phyloP scores from a whole-genome alignment of 2,329 filamentous ascomycete genomes.

The Paraphaeosphaeria sporulosa region DNA sequence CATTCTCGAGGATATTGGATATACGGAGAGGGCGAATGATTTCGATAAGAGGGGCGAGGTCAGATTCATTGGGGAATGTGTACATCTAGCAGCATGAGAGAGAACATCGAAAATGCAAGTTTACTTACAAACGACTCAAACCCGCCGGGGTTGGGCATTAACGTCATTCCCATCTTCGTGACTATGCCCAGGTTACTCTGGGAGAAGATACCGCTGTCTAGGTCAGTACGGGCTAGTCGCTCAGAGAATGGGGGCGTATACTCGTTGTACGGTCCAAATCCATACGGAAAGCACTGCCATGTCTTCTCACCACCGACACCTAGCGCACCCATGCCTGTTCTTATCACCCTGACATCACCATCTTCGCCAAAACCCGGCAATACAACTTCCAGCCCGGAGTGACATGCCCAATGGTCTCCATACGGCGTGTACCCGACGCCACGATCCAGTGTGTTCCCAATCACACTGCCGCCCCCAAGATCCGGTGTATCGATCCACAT shows the following conservation, averaged over 20 bases:
- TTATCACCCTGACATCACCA: constrained; percentile 31
- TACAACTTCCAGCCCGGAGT: constrained; percentile 55
- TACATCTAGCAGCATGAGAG: constrained; percentile 22
- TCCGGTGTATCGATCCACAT: constrained; percentile 55
- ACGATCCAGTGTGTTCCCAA: constrained; percentile 47
- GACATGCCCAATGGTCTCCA: constrained; percentile 55
- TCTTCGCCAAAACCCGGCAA: constrained; percentile 49
- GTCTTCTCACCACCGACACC: constrained; percentile 28
- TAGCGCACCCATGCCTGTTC: constrained; percentile 41
- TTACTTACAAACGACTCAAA: constrained; percentile 24
- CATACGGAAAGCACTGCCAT: constrained; percentile 46
- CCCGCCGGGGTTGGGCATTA: constrained; percentile 32
- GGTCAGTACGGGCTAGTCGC: not conserved
- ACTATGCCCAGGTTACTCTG: constrained; percentile 48
- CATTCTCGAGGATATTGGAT: constrained; percentile 30
- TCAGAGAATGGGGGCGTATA: constrained; percentile 2
- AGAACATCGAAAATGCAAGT: not conserved
- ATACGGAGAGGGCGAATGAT: constrained; percentile 56
- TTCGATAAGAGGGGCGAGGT: constrained; percentile 58
- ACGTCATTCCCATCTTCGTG: constrained; percentile 60
- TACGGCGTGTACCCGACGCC: constrained; percentile 47
- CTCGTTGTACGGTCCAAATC: constrained; percentile 48
- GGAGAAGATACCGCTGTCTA: constrained; percentile 41
- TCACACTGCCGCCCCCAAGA: constrained; percentile 43
- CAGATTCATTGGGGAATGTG: constrained; percentile 58